Evolutionary conservation across 192 early-diverging fungal genomes (phyloP), one percentile per base, ranked within the genome.

Genomic region (Linnemannia zychae): DNA sequence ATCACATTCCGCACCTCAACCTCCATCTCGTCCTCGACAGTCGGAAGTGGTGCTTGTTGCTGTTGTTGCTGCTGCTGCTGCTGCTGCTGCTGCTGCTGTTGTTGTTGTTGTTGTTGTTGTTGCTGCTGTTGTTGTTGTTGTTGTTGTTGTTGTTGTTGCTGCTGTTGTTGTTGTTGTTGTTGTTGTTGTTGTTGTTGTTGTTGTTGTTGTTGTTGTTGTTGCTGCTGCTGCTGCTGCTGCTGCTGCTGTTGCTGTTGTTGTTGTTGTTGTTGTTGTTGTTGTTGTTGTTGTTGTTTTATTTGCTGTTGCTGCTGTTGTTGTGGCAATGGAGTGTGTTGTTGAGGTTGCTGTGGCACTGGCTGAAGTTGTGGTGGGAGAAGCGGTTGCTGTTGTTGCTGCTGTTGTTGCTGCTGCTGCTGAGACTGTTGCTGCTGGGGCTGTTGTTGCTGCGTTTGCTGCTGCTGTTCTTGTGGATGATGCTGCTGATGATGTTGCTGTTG

Each of bases 1-100:
- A 72, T 79, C 20, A 77, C 83, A 44, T 82, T 79, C 28, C 84
- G 38, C 1, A 81, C 73, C 33, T 76, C 71, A 0, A 79, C 67
- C 34, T 87, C 81, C 1, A 82, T 80, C 38, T 88, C 83, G 4
- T 88, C 67, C 18, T 75, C 80, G 16, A 44, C 40, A n/a, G n/a
- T n/a, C n/a, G n/a, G n/a, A n/a, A n/a, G n/a, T n/a, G n/a, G n/a
- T n/a, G n/a, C n/a, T n/a, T n/a, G n/a, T n/a, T n/a, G n/a, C n/a
- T n/a, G n/a, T n/a, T n/a, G n/a, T n/a, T n/a, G 79, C 74, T 33
- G 24, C 33, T 33, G n/a, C 24, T 57, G 40, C 4, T 44, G 40
- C 9, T 44, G 40, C 9, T 44, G 40, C 9, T 44, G 40, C 9
- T 44, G 40, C 4, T 57, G 53, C 16, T 28, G 53, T n/a, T n/a